Percentiles rank a stretch among this genome's conserved stretches.
These are phyloP conservation scores for Rubus parviflorus DNA, from an alignment of 306 rosid species.

Conservation along the genomic window DNA sequence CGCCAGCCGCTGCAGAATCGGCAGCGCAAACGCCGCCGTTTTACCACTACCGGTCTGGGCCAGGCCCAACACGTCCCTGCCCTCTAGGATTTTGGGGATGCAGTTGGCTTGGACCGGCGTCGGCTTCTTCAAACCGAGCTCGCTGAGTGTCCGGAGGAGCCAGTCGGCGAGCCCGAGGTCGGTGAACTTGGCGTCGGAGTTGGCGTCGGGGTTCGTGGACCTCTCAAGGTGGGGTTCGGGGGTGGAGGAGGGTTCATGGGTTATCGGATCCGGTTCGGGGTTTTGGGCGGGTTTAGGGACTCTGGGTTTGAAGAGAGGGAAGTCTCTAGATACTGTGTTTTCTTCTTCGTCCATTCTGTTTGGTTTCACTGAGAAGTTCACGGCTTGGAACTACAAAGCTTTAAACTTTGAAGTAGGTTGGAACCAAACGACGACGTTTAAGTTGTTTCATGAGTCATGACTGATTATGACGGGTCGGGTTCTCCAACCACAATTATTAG, in stretches of 20 bases:
- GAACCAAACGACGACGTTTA: background rate
- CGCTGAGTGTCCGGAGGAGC: slow-evolving; percentile 61
- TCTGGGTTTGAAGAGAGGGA: slow-evolving; percentile 49
- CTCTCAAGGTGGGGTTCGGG: slow-evolving; percentile 19
- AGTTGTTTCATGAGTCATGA: no score
- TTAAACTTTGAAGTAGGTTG: background rate
- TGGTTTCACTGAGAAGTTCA: background rate
- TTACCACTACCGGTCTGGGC: slow-evolving; percentile 89
- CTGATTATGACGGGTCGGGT: no score
- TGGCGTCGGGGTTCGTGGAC: slow-evolving; percentile 4
- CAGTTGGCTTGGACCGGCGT: slow-evolving; percentile 67
- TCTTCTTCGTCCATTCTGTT: slow-evolving; percentile 42
- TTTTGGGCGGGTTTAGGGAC: slow-evolving; percentile 25
- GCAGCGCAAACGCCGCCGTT: slow-evolving; percentile 93
- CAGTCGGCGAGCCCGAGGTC: slow-evolving; percentile 72
- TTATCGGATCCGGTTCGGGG: slow-evolving; percentile 22
- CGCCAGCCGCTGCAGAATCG: slow-evolving; percentile 71
- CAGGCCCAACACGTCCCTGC: slow-evolving; percentile 74
- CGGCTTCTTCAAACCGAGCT: slow-evolving; percentile 66
- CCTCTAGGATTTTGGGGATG: slow-evolving; percentile 67
- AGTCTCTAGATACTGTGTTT: slow-evolving; percentile 28
- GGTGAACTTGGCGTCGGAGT: slow-evolving; percentile 32
- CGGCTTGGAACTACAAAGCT: background rate
- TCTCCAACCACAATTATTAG: no score
- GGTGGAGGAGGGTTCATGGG: slow-evolving; percentile 2